A percentile compares a stretch with the other conserved stretches of the same genome.
These are phyloP conservation scores for Cercophora scortea DNA, from an alignment of 495 filamentous ascomycete genomes.

Conservation along the genomic window DNA sequence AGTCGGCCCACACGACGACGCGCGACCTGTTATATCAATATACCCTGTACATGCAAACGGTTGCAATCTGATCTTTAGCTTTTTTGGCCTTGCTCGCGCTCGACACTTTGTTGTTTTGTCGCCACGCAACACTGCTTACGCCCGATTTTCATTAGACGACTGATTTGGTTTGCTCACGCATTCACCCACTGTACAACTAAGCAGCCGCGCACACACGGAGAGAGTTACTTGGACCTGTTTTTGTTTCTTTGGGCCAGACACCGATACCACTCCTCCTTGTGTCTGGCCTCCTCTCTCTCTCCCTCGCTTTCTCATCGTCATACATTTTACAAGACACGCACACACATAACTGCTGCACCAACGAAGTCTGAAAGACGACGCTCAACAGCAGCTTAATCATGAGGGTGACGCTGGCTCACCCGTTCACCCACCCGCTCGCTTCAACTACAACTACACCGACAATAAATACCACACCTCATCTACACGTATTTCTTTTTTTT, in stretches of 20 bases:
- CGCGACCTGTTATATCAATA: conserved; percentile 6
- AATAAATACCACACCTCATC: not conserved
- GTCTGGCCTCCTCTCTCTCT: not conserved
- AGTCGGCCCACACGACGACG: not conserved
- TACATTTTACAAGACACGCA: not conserved
- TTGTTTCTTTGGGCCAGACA: not conserved
- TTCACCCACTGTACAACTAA: not conserved
- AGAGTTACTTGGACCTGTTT: not conserved
- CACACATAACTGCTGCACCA: not conserved
- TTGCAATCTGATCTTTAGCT: not conserved
- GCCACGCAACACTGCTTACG: not conserved
- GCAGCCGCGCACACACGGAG: not conserved
- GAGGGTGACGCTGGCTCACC: not conserved
- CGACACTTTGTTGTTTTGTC: not conserved
- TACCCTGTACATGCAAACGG: conserved; percentile 11
- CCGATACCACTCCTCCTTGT: not conserved
- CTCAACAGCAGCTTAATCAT: too few species aligned
- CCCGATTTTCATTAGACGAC: not conserved
- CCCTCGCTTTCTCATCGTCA: too few species aligned
- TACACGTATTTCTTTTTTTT: not conserved
- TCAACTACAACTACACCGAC: not conserved
- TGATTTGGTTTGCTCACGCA: not conserved
- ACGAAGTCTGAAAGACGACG: too few species aligned
- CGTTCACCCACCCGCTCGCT: not conserved
- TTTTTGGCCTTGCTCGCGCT: not conserved